phyloP scores from a whole-genome alignment of 2,329 filamentous ascomycete genomes.

The Ophiostoma fasciatum region DNA sequence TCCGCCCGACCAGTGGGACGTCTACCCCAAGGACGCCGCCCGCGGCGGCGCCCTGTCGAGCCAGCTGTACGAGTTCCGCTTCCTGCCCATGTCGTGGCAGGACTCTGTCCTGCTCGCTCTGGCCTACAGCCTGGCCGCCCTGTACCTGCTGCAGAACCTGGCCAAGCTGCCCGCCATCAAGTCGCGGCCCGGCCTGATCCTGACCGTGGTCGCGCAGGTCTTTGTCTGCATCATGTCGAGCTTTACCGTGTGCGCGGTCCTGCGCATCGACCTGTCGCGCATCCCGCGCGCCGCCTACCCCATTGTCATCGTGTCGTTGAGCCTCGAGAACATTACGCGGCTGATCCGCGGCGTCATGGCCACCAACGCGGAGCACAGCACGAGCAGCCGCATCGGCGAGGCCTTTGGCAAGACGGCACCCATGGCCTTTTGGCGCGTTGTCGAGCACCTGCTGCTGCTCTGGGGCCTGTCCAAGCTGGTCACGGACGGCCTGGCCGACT shows the following conservation, averaged over 20 bases:
- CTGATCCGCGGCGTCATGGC: slow-evolving; percentile 65
- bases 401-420: slow-evolving; percentile 61
- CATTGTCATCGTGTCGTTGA: slow-evolving; percentile 60
- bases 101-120: slow-evolving; percentile 49
- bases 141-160: slow-evolving; percentile 53
- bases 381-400: slow-evolving; percentile 53
- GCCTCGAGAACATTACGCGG: slow-evolving; percentile 64
- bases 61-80: slow-evolving; percentile 64
- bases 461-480: slow-evolving; percentile 51
- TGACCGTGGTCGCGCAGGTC: slow-evolving; percentile 57
- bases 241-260: slow-evolving; percentile 63
- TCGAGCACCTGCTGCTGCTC: slow-evolving; percentile 54
- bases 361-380: slow-evolving; percentile 53
- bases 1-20: slow-evolving; percentile 40
- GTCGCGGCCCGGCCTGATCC: slow-evolving; percentile 55
- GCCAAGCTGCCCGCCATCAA: slow-evolving; percentile 60
- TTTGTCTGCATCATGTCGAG: slow-evolving; percentile 60
- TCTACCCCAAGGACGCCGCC: slow-evolving; percentile 45
- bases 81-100: slow-evolving; percentile 53
- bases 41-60: slow-evolving; percentile 28
- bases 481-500: slow-evolving; percentile 49
- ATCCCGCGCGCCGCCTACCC: slow-evolving; percentile 64
- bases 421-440: slow-evolving; percentile 50
- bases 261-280: slow-evolving; percentile 59
- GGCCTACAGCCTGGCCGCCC: slow-evolving; percentile 47